Base-by-base conservation (phyloP, 2,329 filamentous ascomycete genomes). In the Harringtonia lauricola region DNA sequence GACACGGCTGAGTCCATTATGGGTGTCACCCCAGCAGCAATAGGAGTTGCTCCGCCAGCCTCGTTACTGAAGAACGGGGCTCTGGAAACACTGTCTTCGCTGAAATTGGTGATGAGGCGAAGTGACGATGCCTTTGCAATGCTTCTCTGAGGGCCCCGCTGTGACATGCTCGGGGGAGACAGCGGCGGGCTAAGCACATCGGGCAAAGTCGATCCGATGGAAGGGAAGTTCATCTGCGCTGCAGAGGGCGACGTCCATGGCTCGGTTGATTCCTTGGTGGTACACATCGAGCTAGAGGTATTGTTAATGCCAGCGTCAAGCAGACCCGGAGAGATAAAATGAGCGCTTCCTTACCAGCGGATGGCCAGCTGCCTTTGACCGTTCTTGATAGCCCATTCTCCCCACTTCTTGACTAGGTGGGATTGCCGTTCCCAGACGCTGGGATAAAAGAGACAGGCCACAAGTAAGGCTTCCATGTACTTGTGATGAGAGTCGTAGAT, bases 91-190 rank as follows among this genome's bases (percentile, higher is more conserved):
- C 64, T 65, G 37, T 70, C 68, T 39, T 80, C 76, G 8, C 79
- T 83, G 55, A 98, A 96, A 0, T 84, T 82, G 0, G 92, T 96
- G 54, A 96, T 94, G 2, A 96, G 74, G 60, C 94, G 95, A 47
- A 96, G 68, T 0, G 90, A 79, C 10, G 87, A 86, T 24, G 83
- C 81, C 65, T 94, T 94, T 13, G 81, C 79, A 41, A 86, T 78
- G 64, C 73, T 74, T 50, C 74, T 66, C 58, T 76, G 70, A 42
- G 76, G 74, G 2, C 75, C 74, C 48, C 67, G 70, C 48, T 72
- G 74, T 41, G 78, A 57, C 24, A 47, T 9, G 21, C 76, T 77
- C 1, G 84, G 84, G 9, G 85, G 83, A 1, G 85, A 89, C n/a
- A 86, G 59, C 3, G 84, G 76, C 15, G 83, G 79, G 56, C 85